phyloP scores from a whole-genome alignment of 2,329 filamentous ascomycete genomes.

The Coniella vitis region DNA sequence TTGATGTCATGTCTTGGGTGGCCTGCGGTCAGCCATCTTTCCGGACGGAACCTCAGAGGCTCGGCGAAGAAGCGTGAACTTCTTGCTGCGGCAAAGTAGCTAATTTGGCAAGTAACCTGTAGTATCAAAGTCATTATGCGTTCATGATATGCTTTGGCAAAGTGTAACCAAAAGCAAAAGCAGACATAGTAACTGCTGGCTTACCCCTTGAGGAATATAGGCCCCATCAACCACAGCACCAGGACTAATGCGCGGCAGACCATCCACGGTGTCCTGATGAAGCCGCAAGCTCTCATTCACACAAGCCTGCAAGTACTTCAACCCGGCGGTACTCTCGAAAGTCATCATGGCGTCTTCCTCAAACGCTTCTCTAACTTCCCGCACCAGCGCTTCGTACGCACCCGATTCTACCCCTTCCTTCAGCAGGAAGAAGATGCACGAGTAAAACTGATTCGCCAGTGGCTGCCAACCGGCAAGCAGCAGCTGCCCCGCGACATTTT shows the following conservation, averaged over 20 bases:
- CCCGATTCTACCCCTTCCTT: slow-evolving; percentile 17
- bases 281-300: slow-evolving; percentile 12
- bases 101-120: slow-evolving; percentile 9
- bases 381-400: slow-evolving; percentile 18
- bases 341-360: not conserved
- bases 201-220: slow-evolving; percentile 13
- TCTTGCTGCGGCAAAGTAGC: slow-evolving; percentile 9
- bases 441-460: slow-evolving; percentile 18
- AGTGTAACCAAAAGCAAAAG: too few species aligned
- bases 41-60: slow-evolving; percentile 5
- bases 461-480: slow-evolving; percentile 21
- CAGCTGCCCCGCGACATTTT: slow-evolving; percentile 18
- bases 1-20: not conserved
- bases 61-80: slow-evolving; percentile 11
- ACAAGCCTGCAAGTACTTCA: not conserved
- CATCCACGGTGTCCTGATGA: slow-evolving; percentile 5
- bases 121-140: not conserved
- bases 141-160: too few species aligned
- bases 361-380: slow-evolving; percentile 19
- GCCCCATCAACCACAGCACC: slow-evolving; percentile 9
- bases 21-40: slow-evolving; percentile 7
- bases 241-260: slow-evolving; percentile 13
- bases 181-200: not conserved
- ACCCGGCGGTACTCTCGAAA: not conserved
- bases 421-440: slow-evolving; percentile 18